Base-by-base conservation (phyloP, 2,329 filamentous ascomycete genomes). In the Claviceps sp. region DNA sequence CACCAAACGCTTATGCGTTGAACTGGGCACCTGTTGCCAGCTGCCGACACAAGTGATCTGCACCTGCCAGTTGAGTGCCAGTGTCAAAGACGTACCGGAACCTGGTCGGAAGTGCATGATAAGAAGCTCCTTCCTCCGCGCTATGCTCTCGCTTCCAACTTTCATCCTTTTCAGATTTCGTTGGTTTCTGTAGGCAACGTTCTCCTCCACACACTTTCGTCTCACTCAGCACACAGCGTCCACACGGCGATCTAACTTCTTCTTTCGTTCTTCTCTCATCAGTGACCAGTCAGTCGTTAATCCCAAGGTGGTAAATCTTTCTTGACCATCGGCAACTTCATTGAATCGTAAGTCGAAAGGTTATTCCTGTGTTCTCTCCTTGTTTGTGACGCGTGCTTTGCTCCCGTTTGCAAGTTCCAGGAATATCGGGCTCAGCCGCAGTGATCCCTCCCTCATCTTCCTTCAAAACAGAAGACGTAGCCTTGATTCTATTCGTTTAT, bases 91-190 rank as follows among this genome's bases (percentile, higher is more conserved):
- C 18, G 24, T 41, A 18, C 37, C 18, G 52, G 50, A 6, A 50
- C 14, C 26, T 20, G 16, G 14, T 22, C 16, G 9, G 26, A 18
- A 20, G 13, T 22, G n/a, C n/a, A 37, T 14, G 26, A 38, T 38
- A 43, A 38, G 5, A 3, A 14, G 1, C 5, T 13, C 43, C 56
- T 52, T 55, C 50, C 49, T 4, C 9, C 7, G 11, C 37, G 30
- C 45, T 37, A 46, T 42, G 53, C 52, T 55, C 50, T 50, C 51
- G 46, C 55, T 52, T 52, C 53, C 22, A 34, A 30, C 18, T 26
- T 16, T 42, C 41, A 37, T 52, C 37, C 37, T 51, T 30, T 47
- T 50, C 37, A 5, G 52, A 20, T 47, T 44, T 47, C 38, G 14
- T 45, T 18, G 7, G 11, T 13, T 18, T 40, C 14, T 9, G 14